These are phyloP conservation scores for Taiozyma sp. DNA, from an alignment of 1,139 yeast genomes.

Conservation along the genomic window DNA sequence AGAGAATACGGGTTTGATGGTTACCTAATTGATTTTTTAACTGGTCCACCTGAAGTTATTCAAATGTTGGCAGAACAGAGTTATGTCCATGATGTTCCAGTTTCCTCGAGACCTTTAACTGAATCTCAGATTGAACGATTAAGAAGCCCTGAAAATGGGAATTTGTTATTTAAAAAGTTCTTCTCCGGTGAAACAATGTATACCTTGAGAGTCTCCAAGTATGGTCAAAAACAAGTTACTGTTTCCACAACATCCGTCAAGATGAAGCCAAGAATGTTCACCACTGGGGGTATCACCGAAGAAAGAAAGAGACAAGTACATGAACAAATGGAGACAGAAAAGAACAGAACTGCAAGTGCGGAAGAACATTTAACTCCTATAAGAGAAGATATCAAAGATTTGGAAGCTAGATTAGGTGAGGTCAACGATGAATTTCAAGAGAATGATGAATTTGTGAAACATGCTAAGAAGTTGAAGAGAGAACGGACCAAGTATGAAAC, in stretches of 20 bases:
- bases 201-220: slow-evolving; percentile 48
- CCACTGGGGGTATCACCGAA: slow-evolving; percentile 40
- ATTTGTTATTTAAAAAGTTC: slow-evolving; percentile 47
- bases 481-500: slow-evolving; percentile 17
- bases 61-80: slow-evolving; percentile 65
- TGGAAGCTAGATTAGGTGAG: slow-evolving; percentile 15
- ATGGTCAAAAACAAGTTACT: slow-evolving; percentile 51
- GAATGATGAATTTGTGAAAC: slow-evolving; percentile 14
- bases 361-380: slow-evolving; percentile 23
- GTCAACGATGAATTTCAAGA: slow-evolving; percentile 15
- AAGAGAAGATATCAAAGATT: slow-evolving; percentile 20
- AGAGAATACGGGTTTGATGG: slow-evolving; percentile 70
- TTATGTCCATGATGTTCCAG: slow-evolving; percentile 61
- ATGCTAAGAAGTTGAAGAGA: slow-evolving; percentile 16
- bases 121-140: slow-evolving; percentile 35
- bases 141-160: slow-evolving; percentile 33
- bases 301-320: slow-evolving; percentile 23
- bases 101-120: slow-evolving; percentile 33
- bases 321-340: slow-evolving; percentile 19
- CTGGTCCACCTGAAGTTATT: slow-evolving; percentile 74
- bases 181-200: slow-evolving; percentile 56
- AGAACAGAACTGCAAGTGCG: slow-evolving; percentile 13
- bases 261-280: slow-evolving; percentile 31
- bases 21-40: slow-evolving; percentile 61
- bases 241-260: slow-evolving; percentile 21